Percentiles rank a stretch among this genome's conserved stretches.
Evolutionary conservation across 1,284 basidiomycete species (phyloP).

Genomic region (Cutaneotrichosporon daszewskae): DNA sequence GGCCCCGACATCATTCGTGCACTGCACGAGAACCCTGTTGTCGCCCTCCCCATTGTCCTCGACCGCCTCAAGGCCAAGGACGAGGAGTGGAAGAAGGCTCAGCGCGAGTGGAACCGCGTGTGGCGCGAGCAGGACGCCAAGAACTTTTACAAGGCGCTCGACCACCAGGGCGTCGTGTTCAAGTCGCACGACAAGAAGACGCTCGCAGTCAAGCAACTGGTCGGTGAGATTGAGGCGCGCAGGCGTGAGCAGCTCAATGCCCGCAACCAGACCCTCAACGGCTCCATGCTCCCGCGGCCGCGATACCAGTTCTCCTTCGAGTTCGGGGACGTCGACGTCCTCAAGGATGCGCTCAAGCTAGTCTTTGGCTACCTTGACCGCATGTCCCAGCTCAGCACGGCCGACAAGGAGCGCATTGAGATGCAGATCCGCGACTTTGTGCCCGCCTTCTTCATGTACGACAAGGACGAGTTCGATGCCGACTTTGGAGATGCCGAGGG

Average conservation of each 20-base stretch:
- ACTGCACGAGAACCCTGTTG: slow-evolving; percentile 84
- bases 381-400: slow-evolving; percentile 64
- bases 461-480: slow-evolving; percentile 69
- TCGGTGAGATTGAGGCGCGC: slow-evolving; percentile 77
- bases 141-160: slow-evolving; percentile 95
- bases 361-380: slow-evolving; percentile 86
- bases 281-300: slow-evolving; percentile 40
- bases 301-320: slow-evolving; percentile 70
- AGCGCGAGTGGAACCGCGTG: slow-evolving; percentile 93
- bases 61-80: slow-evolving; percentile 87
- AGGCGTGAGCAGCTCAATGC: slow-evolving; percentile 68
- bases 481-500: slow-evolving; percentile 61
- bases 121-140: slow-evolving; percentile 96
- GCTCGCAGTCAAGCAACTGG: slow-evolving; percentile 82
- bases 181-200: slow-evolving; percentile 95
- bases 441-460: slow-evolving; percentile 71
- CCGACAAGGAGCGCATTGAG: slow-evolving; percentile 79
- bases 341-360: slow-evolving; percentile 85
- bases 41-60: slow-evolving; percentile 88
- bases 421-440: slow-evolving; percentile 79
- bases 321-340: slow-evolving; percentile 70
- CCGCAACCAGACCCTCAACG: slow-evolving; percentile 68
- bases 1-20: slow-evolving; percentile 81
- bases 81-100: slow-evolving; percentile 92
- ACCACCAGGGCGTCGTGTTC: slow-evolving; percentile 92